phyloP scores from a whole-genome alignment of 2,329 filamentous ascomycete genomes.

The Nemania diffusa region DNA sequence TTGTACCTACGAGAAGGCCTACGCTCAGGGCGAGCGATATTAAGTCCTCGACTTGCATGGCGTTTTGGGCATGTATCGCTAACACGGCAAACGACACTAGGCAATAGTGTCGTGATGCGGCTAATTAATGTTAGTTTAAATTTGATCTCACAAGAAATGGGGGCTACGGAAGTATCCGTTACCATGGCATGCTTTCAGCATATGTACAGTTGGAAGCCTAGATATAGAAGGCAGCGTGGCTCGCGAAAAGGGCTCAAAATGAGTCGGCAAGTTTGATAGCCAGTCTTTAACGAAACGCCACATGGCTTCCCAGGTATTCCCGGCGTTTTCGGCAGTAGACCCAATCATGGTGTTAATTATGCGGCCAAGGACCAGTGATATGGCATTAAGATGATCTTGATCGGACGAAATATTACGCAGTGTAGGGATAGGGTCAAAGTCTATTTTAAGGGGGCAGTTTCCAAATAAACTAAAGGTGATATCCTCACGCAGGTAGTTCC shows the following conservation, averaged over 20 bases:
- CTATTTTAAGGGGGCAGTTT: slow-evolving; percentile 55
- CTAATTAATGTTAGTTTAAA: slow-evolving; percentile 44
- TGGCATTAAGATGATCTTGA: slow-evolving; percentile 53
- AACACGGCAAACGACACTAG: slow-evolving; percentile 53
- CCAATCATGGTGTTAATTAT: slow-evolving; percentile 55
- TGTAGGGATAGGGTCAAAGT: slow-evolving; percentile 44
- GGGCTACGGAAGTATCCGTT: slow-evolving; percentile 18
- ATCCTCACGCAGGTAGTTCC: slow-evolving; percentile 64
- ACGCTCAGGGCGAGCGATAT: slow-evolving; percentile 14
- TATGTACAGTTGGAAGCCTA: slow-evolving; percentile 53
- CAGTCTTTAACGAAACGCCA: slow-evolving; percentile 46
- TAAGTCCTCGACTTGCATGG: slow-evolving; percentile 24
- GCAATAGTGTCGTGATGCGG: slow-evolving; percentile 57
- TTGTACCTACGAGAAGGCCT: neutral
- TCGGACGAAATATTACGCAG: slow-evolving; percentile 39
- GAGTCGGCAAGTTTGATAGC: slow-evolving; percentile 47
- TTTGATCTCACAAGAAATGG: neutral
- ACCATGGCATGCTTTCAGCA: slow-evolving; percentile 58
- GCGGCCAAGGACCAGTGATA: slow-evolving; percentile 56
- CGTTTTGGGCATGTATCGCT: slow-evolving; percentile 27
- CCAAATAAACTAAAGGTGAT: slow-evolving; percentile 64
- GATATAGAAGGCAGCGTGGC: slow-evolving; percentile 23
- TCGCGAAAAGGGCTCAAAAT: slow-evolving; percentile 49
- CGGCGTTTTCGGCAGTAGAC: neutral
- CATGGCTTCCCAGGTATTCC: slow-evolving; percentile 39